phyloP scores from a whole-genome alignment of 1,139 yeast species.

The Pichia sp. region DNA sequence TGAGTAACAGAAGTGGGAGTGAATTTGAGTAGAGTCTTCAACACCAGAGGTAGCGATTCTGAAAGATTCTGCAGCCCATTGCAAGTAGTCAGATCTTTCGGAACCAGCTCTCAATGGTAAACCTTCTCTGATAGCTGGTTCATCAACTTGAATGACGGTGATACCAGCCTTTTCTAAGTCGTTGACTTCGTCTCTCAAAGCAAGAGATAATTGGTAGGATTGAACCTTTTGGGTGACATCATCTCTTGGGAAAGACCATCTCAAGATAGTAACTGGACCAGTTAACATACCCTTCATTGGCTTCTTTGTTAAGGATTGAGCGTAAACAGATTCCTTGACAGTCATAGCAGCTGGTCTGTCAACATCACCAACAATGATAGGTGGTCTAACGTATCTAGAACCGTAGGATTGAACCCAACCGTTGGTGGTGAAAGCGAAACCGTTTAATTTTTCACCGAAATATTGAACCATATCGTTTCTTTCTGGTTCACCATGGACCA shows the following conservation, averaged over 20 bases:
- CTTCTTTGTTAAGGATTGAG: constrained; percentile 91
- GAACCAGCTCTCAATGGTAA: constrained; percentile 97
- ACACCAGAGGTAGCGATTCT: constrained; percentile 99
- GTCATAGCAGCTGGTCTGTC: constrained; percentile 98
- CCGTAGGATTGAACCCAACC: constrained; percentile 99
- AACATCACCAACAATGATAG: constrained; percentile 97
- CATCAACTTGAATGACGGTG: constrained; percentile 97
- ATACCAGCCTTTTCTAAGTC: constrained; percentile 99
- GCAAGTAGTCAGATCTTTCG: constrained; percentile 92
- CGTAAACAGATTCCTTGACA: constrained; percentile 97
- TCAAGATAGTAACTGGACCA: constrained; percentile 98
- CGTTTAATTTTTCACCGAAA: constrained; percentile 98
- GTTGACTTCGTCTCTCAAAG: constrained; percentile 96
- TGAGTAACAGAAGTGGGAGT: constrained; percentile 99
- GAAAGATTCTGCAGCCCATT: constrained; percentile 99
- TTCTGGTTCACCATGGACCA: constrained; percentile 99
- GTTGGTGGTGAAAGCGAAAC: constrained; percentile 96
- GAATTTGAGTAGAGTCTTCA: constrained; percentile 90
- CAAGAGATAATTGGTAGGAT: constrained; percentile 95
- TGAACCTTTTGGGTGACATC: constrained; percentile 92
- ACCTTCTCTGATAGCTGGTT: constrained; percentile 99
- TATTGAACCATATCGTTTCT: constrained; percentile 99
- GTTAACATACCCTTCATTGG: constrained; percentile 99
- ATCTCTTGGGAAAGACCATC: constrained; percentile 99
- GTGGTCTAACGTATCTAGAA: constrained; percentile 99